Evolutionary conservation across 441 rosid species (phyloP).

Genomic region (Arabidopsis lyrata): DNA sequence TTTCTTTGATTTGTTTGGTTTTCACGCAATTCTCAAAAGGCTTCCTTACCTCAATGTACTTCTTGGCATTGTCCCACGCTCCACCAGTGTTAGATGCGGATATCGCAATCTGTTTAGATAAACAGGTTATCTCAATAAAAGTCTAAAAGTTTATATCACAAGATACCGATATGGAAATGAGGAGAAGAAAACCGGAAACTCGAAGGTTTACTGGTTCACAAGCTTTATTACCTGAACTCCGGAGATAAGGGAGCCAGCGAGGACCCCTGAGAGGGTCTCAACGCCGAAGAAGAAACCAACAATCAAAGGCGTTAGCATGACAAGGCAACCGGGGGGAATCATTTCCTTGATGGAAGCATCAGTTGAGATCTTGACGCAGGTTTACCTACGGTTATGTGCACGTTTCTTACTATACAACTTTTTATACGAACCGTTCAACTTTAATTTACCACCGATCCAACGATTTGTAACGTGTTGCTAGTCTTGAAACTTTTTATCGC

Average conservation of each 20-base stretch:
- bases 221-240: constrained; percentile 59
- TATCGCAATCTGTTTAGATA: constrained; percentile 58
- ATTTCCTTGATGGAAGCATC: constrained; percentile 71
- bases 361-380: constrained; percentile 74
- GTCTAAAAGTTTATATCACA: not conserved
- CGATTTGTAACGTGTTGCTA: constrained; percentile 6
- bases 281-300: constrained; percentile 71
- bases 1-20: not conserved
- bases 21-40: not conserved
- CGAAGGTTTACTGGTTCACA: not conserved
- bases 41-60: constrained; percentile 68
- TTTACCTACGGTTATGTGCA: constrained; percentile 26
- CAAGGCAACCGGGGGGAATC: constrained; percentile 77
- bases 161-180: not conserved
- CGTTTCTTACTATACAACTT: constrained; percentile 3
- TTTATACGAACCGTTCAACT: constrained; percentile 7
- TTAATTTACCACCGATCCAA: not conserved
- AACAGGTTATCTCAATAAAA: not conserved
- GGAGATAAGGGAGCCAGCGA: constrained; percentile 71
- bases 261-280: constrained; percentile 78
- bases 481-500: not conserved
- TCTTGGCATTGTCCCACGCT: constrained; percentile 80
- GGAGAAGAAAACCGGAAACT: not conserved
- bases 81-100: constrained; percentile 86
- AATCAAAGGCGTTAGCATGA: constrained; percentile 69